phyloP scores from a whole-genome alignment of 495 filamentous ascomycete genomes.

The Aspergillus biplanus region DNA sequence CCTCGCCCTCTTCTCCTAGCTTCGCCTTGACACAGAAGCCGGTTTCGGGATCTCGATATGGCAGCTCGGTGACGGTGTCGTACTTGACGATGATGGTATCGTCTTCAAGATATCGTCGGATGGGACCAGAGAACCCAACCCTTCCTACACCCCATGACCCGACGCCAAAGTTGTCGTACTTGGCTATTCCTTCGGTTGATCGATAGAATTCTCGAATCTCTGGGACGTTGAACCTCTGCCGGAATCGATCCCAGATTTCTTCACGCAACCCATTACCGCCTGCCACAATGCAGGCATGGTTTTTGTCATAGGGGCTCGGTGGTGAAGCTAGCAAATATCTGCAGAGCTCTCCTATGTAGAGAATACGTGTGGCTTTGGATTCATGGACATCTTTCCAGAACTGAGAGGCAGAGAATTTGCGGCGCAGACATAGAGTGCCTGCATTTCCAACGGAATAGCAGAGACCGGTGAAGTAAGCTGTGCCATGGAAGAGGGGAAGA shows the following conservation, averaged over 20 bases:
- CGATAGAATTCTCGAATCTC: constrained; percentile 89
- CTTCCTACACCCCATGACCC: constrained; percentile 79
- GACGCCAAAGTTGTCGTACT: constrained; percentile 71
- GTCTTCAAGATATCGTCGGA: constrained; percentile 62
- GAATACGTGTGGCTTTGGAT: constrained; percentile 77
- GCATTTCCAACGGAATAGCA: constrained; percentile 46
- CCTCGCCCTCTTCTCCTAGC: constrained; percentile 74
- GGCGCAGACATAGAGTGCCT: constrained; percentile 52
- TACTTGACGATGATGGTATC: constrained; percentile 64
- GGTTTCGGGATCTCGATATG: constrained; percentile 69
- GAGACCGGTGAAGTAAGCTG: constrained; percentile 69
- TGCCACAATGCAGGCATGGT: constrained; percentile 75
- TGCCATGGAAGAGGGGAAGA: constrained; percentile 91
- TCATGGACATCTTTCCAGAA: constrained; percentile 86
- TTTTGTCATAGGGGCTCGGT: constrained; percentile 70
- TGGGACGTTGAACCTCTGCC: constrained; percentile 78
- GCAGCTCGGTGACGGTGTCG: constrained; percentile 72
- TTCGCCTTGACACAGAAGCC: constrained; percentile 67
- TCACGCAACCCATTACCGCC: constrained; percentile 89
- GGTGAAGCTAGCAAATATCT: constrained; percentile 84
- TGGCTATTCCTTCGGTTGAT: constrained; percentile 78
- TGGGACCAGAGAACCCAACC: constrained; percentile 73
- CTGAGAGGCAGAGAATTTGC: constrained; percentile 80
- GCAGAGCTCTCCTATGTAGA: constrained; percentile 94
- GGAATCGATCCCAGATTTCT: constrained; percentile 90